Evolutionary conservation across 2,329 filamentous ascomycete genomes (phyloP), one percentile per base, ranked within the genome.

Genomic region (Teratosphaeria destructans): DNA sequence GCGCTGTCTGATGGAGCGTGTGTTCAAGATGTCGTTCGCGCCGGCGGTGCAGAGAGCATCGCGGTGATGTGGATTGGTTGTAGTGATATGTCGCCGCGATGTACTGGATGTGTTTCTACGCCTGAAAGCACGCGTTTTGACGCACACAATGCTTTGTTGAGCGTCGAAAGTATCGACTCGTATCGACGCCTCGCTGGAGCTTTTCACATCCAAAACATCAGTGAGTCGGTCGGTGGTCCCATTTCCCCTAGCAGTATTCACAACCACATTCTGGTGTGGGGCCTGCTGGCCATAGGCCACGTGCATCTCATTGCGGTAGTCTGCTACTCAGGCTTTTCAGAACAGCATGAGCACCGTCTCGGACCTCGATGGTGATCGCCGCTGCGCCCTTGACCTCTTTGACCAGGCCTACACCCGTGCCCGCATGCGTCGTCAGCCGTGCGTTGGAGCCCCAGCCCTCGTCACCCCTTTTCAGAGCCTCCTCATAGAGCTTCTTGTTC

Each of bases 381-480:
- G 68, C 75, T 2, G 82, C 83, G 8, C 73, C 65, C 63, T 76
- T 74, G 2, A 82, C 73, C 56, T 77, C 70, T 54, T 70, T 79
- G 1, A 87, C 76, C 62, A 87, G 70, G 0, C 85, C 84, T 19
- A 87, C 79, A 0, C 78, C 83, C 32, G 80, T 81, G 2, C 84
- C 85, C 5, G 82, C 83, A 75, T 85, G 87, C 11, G 81, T 82
- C 5, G 81, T 56, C 32, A 56, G 26, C 19, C 55, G 55, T 39
- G 34, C 55, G 83, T 74, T 85, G 75, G 63, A 83, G 77, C 3
- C 78, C 82, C 26, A 80, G 56, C 81, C 75, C 27, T 70, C 69
- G 69, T 82, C 79, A 2, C 78, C 79, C 37, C 70, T 74, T 62
- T 75, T 71, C 66, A 79, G 66, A 34, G 81, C 82, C 63, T 78